A percentile compares a stretch with the other conserved stretches of the same genome.
phyloP scores from a whole-genome alignment of 805 yeast genomes.

The Saccharomycopsis sp. region DNA sequence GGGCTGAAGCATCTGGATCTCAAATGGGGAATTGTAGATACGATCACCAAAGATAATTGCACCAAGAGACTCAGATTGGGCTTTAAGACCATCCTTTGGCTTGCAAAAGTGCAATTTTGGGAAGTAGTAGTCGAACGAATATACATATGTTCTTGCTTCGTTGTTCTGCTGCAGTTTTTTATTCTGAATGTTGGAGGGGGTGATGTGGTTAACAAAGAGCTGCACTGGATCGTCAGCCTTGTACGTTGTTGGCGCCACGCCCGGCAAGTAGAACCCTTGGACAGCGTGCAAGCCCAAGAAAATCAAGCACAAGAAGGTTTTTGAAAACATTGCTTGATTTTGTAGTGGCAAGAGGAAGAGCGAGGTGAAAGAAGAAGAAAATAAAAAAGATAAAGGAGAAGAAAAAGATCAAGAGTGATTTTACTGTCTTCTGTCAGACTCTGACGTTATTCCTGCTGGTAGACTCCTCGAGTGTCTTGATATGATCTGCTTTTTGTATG shows the following conservation, averaged over 20 bases:
- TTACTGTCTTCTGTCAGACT: too few species aligned
- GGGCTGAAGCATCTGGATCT: slow-evolving; percentile 69
- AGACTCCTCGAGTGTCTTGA: not conserved
- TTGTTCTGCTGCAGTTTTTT: slow-evolving; percentile 22
- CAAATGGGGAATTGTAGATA: slow-evolving; percentile 87
- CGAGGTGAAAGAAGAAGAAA: not conserved
- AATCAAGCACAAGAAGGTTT: slow-evolving; percentile 16
- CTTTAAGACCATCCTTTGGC: slow-evolving; percentile 50
- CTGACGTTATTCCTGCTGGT: not conserved
- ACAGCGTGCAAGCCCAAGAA: slow-evolving; percentile 21
- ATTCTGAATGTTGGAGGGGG: slow-evolving; percentile 53
- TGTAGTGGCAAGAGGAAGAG: too few species aligned
- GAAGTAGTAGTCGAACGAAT: slow-evolving; percentile 78
- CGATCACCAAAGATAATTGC: slow-evolving; percentile 93
- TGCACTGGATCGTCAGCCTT: slow-evolving; percentile 65
- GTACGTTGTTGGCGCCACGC: slow-evolving; percentile 92
- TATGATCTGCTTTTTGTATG: not conserved
- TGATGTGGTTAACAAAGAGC: slow-evolving; percentile 80
- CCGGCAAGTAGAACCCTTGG: slow-evolving; percentile 81
- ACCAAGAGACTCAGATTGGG: slow-evolving; percentile 83
- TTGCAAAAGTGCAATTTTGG: slow-evolving; percentile 76
- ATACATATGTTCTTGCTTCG: slow-evolving; percentile 49
- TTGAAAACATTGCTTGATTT: slow-evolving; percentile 1
- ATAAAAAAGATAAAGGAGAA: too few species aligned
- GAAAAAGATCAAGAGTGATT: too few species aligned